Conservation (phyloP, 2,329 filamentous ascomycete genomes). For the Setomelanomma holmii region DNA sequence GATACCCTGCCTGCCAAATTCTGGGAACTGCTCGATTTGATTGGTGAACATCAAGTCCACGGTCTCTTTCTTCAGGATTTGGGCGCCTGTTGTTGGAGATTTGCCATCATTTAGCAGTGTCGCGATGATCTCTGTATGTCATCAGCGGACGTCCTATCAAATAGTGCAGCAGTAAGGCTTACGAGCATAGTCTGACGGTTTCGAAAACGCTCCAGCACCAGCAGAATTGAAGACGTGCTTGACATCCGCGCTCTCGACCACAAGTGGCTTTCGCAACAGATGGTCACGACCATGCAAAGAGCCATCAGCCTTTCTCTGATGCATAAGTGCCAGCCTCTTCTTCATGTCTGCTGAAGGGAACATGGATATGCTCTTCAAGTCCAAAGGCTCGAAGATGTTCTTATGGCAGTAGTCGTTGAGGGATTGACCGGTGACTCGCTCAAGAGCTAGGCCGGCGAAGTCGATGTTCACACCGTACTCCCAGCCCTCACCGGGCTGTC, state of each 20-base stretch:
- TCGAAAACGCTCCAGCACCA: constrained; percentile 67
- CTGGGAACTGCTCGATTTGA: constrained; percentile 61
- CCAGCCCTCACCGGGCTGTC: constrained; percentile 68
- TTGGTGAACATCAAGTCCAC: constrained; percentile 71
- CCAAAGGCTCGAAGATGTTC: constrained; percentile 54
- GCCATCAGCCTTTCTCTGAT: constrained; percentile 57
- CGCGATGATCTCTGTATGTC: constrained; percentile 61
- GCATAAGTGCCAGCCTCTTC: constrained; percentile 63
- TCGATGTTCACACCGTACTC: constrained; percentile 60
- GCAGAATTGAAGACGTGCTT: constrained; percentile 62
- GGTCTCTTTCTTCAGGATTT: constrained; percentile 63
- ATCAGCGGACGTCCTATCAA: constrained; percentile 11
- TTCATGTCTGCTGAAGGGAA: constrained; percentile 64
- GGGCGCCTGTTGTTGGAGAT: constrained; percentile 61
- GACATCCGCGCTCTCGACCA: constrained; percentile 52
- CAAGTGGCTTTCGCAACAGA: constrained; percentile 56
- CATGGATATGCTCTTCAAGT: constrained; percentile 61
- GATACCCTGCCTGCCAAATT: constrained; percentile 58
- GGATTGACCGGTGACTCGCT: constrained; percentile 51
- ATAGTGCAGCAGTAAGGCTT: constrained; percentile 30
- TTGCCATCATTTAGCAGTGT: constrained; percentile 69
- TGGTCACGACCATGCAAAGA: constrained; percentile 56
- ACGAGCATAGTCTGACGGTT: constrained; percentile 66
- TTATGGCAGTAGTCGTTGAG: constrained; percentile 55
- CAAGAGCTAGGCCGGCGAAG: constrained; percentile 55